Base-by-base conservation (phyloP, 2,329 filamentous ascomycete species). In the Ascocoryne sarcoides region DNA sequence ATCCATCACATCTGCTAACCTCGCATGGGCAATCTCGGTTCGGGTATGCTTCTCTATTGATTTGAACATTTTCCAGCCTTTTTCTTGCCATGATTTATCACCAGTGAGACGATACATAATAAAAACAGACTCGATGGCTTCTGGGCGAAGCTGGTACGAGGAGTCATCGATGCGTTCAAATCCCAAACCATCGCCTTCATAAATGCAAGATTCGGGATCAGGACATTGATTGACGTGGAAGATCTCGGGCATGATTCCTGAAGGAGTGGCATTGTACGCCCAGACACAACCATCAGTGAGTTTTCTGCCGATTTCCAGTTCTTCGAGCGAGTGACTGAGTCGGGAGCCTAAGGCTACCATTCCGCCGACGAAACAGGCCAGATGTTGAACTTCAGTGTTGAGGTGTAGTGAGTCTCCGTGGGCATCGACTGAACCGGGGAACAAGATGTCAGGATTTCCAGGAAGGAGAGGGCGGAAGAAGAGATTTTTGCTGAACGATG, bases 341-440 rank as follows among this genome's bases (percentile, higher is more conserved):
- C 71, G 75, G 1, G 80, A 79, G 2, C 75, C 79, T 32, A 88
- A 70, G 1, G 69, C 82, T 32, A 84, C 76, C 66, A 83, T 79
- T 10, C 82, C 83, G 4, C 83, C 83, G 2, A 74, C 67, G 54
- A 84, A 89, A 60, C 83, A 89, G 1, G 73, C 73, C 2, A 88
- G 66, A 60, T 88, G 83, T 50, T 84, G 75, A 3, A 69, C 62
- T 10, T 51, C 65, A 30, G 55, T 45, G 59, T 45, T 52, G 12
- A 52, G 43, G 3, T 37, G 28, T 5, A 85, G 80, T 43, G 28
- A 5, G 17, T 36, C 31, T 4, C 39, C 42, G 70, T n/a, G 66
- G 60, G 35, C 9, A 62, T 56, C 54, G 7, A 63, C 62, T 35
- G 68, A 64, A 9, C 71, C 73, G 2, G 73, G 65, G 35, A 76